Evolutionary conservation across 2,329 filamentous ascomycete genomes (phyloP).

Genomic region (Exophiala mesophila): DNA sequence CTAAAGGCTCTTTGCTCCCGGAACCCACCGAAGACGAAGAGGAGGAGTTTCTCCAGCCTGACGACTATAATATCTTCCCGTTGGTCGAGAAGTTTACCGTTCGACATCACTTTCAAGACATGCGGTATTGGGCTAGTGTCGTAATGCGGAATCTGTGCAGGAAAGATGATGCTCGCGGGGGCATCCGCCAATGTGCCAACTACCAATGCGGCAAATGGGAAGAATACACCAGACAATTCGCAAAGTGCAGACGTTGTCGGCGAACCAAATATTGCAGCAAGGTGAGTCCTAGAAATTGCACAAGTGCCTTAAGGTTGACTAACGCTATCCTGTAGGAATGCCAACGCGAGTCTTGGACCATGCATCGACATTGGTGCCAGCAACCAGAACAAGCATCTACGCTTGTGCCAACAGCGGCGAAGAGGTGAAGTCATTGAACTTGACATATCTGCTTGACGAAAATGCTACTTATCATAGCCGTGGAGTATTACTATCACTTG

Average conservation of each 20-base stretch:
- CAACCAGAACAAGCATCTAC: conserved; percentile 7
- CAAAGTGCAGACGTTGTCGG: conserved; percentile 92
- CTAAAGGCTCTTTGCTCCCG: conserved; percentile 31
- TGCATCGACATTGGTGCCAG: conserved; percentile 91
- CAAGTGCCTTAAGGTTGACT: too few relatives aligned
- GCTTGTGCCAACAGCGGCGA: conserved; percentile 7
- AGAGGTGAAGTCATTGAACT: conserved; percentile 4
- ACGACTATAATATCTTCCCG: conserved; percentile 98
- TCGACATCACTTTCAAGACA: conserved; percentile 87
- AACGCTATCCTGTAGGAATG: conserved; percentile 52
- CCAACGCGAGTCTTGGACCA: conserved; percentile 98
- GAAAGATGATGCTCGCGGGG: conserved; percentile 90
- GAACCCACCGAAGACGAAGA: conserved; percentile 61
- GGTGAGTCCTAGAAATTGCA: too few relatives aligned
- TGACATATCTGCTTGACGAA: conserved; percentile 6
- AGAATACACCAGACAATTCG: conserved; percentile 91
- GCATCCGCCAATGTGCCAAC: conserved; percentile 94
- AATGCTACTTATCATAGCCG: conserved; percentile 19
- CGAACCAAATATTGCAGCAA: conserved; percentile 99
- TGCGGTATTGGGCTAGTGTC: conserved; percentile 99
- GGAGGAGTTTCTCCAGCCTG: conserved; percentile 83
- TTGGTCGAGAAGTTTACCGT: conserved; percentile 98
- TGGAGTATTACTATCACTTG: conserved; percentile 18
- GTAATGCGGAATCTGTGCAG: conserved; percentile 98
- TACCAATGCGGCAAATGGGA: conserved; percentile 99